Base-by-base conservation (phyloP, 306 rosid species). In the Sicyos baderoa region DNA sequence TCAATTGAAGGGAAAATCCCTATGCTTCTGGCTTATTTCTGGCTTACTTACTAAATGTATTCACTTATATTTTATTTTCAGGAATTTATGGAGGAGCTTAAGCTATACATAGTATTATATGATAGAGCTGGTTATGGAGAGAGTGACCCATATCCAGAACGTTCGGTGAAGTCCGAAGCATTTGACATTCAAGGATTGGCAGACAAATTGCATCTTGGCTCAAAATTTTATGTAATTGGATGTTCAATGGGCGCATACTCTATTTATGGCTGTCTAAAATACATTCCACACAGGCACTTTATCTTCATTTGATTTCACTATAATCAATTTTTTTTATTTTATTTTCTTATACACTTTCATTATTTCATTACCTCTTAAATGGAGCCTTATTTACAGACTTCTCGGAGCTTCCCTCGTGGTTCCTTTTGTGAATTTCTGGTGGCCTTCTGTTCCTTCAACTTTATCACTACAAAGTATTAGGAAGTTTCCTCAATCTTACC, bases 391-490 rank as follows among this genome's bases (percentile, higher is more conserved):
- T 44, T 81, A 72, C 88, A 91, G 97, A 74, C 86, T 91, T 76
- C 72, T 35, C 1, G 97, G 96, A 80, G 95, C 86, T 72, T 77
- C 90, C 17, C 67, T 87, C 72, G 95, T 89, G 44, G 95, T 67
- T 76, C 96, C 96, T 54, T 82, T 84, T 29, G 35, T 29, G 35
- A 29, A 29, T 3, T 29, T 29, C 35, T 29, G 35, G 35, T 29
- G 35, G 35, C 35, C 85, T 52, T 74, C 60, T 13, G 27, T 82
- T 65, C 90, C 97, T 55, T 45, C 72, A 8, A 68, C 81, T 71
- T 23, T 87, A 56, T 18, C 75, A 37, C 80, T 52, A 53, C 86
- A 79, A 21, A 67, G 78, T 50, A 35, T 88, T 54, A 17, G 16
- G 44, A 79, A 13, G 70, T 73, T 88, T 42, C 85, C 79, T 6